phyloP scores from a whole-genome alignment of 768 basidiomycete genomes.

The Russula griseocarnosa region DNA sequence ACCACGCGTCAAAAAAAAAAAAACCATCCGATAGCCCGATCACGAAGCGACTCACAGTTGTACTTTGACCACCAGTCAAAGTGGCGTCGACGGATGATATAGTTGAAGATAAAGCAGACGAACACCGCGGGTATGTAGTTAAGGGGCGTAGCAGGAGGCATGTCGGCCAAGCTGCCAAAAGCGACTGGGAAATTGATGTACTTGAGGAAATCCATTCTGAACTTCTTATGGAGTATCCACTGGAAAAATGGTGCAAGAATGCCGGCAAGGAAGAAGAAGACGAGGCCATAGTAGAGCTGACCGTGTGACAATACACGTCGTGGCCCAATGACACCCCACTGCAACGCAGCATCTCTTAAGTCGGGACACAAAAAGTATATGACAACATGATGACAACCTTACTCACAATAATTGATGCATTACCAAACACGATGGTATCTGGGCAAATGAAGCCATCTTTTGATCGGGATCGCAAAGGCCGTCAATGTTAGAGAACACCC shows the following conservation, averaged over 20 bases:
- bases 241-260: conserved; percentile 53
- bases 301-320: conserved; percentile 34
- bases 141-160: too few species aligned
- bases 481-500: conserved; percentile 69
- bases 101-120: conserved; percentile 39
- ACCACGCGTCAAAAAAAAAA: conserved; percentile 23
- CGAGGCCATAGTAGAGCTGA: conserved; percentile 35
- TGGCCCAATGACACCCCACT: conserved; percentile 72
- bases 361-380: neutral
- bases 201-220: conserved; percentile 35
- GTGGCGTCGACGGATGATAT: conserved; percentile 38
- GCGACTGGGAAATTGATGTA: conserved; percentile 57
- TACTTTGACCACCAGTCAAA: conserved; percentile 43
- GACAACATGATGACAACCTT: too few species aligned
- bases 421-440: conserved; percentile 66
- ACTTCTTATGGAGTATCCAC: conserved; percentile 43
- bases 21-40: conserved; percentile 21
- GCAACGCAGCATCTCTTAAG: neutral
- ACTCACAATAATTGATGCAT: conserved; percentile 57
- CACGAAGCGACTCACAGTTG: conserved; percentile 32
- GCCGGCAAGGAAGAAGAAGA: conserved; percentile 76
- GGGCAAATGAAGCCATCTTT: conserved; percentile 68
- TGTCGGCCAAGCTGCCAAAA: conserved; percentile 35
- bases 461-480: conserved; percentile 54
- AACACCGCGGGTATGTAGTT: conserved; percentile 38